These are phyloP conservation scores for Hamamelis virginiana DNA, from an alignment of 164 flowering plant genomes.

Conservation along the genomic window DNA sequence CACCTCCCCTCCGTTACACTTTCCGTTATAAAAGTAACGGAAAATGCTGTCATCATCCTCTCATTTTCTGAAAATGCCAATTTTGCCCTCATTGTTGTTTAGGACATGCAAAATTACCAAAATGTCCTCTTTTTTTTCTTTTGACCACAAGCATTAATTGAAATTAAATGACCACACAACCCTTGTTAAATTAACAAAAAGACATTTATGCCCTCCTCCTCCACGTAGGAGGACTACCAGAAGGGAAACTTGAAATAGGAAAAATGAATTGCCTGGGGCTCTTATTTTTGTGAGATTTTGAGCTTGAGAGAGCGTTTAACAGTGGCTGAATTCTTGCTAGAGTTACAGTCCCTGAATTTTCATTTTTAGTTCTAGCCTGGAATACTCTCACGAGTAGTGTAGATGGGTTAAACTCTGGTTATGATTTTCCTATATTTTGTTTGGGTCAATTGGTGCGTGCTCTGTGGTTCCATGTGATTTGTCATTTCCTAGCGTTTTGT, in stretches of 20 bases:
- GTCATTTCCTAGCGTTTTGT: background rate
- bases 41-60: no score
- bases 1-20: no score
- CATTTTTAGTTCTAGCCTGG: background rate
- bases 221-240: slow-evolving; percentile 50
- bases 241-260: slow-evolving; percentile 32
- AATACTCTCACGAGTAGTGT: background rate
- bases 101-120: no score
- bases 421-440: background rate
- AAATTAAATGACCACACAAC: no score
- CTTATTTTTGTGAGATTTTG: background rate
- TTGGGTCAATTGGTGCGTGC: background rate
- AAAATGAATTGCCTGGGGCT: no score
- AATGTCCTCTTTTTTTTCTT: no score
- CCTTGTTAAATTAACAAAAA: no score
- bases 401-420: background rate
- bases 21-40: no score
- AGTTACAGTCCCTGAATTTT: background rate
- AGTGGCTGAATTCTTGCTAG: background rate
- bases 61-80: no score
- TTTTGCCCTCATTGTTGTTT: no score
- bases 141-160: no score
- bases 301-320: background rate
- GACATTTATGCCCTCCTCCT: no score
- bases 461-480: background rate